Conservation (phyloP, 345 rosid species). For the sweet orange (Citrus sinensis) region DNA sequence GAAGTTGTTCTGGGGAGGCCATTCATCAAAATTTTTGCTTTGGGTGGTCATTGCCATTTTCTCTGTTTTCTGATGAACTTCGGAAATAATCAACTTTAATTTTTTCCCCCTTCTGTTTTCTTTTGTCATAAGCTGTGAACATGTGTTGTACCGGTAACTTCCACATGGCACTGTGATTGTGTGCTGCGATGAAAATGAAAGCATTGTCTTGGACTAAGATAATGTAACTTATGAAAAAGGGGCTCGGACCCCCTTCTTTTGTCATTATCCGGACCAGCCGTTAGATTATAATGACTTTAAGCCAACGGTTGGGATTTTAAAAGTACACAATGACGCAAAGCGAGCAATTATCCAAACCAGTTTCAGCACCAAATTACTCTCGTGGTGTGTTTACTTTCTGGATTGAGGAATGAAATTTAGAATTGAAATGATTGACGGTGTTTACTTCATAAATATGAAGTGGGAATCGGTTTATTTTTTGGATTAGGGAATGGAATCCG, state of each 20-base stretch:
- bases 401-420: too few species aligned
- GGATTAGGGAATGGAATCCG: fast-evolving
- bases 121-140: background rate
- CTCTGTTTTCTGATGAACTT: background rate
- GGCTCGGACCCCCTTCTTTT: too few species aligned
- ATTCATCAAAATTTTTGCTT: background rate
- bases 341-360: too few species aligned
- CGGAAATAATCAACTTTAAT: background rate
- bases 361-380: too few species aligned
- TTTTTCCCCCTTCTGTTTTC: background rate
- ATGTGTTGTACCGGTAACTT: background rate
- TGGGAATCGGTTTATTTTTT: too few species aligned
- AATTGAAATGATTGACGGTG: fast-evolving
- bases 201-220: background rate
- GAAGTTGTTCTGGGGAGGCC: background rate
- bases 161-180: background rate
- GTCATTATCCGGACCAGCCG: too few species aligned
- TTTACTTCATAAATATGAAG: fast-evolving
- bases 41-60: background rate
- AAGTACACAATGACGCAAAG: too few species aligned
- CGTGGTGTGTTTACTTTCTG: fast-evolving
- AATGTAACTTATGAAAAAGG: background rate
- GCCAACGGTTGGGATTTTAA: too few species aligned
- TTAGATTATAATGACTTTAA: too few species aligned
- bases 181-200: background rate